phyloP scores from a whole-genome alignment of 2,329 filamentous ascomycete species.

The Biscogniauxia sp. region DNA sequence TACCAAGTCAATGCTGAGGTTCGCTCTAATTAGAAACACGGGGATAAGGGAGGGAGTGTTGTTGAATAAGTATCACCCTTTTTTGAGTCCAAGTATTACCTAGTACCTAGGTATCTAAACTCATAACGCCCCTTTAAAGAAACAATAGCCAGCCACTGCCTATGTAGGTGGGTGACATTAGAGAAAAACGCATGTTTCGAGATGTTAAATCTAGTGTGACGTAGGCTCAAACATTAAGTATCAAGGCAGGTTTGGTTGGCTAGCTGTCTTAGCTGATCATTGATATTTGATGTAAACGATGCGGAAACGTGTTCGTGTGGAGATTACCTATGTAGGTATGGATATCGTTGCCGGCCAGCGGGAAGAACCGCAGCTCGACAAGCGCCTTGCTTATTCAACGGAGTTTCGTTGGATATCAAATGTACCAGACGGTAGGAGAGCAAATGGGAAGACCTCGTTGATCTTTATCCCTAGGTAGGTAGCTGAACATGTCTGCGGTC shows the following conservation, averaged over 20 bases:
- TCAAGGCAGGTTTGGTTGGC: no score
- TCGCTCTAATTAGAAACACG: neutral
- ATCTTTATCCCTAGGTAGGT: no score
- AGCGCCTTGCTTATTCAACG: neutral
- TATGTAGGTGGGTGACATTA: no score
- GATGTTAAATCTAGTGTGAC: neutral
- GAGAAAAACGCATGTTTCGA: neutral
- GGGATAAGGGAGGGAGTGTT: no score
- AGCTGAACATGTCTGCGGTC: neutral
- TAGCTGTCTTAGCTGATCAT: no score
- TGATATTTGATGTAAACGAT: no score
- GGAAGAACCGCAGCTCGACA: neutral
- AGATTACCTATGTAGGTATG: no score
- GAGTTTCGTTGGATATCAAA: neutral
- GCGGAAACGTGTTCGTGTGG: neutral
- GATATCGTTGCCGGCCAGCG: neutral
- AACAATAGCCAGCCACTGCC: neutral
- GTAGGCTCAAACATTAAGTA: neutral
- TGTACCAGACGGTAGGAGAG: no score
- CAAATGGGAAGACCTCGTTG: neutral
- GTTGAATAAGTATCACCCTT: no score
- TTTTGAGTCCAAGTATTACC: no score
- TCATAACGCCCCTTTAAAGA: neutral
- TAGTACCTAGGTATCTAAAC: no score
- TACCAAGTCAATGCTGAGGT: neutral